Conservation (phyloP, 2,329 filamentous ascomycete genomes). For the Curvularia lunata region DNA sequence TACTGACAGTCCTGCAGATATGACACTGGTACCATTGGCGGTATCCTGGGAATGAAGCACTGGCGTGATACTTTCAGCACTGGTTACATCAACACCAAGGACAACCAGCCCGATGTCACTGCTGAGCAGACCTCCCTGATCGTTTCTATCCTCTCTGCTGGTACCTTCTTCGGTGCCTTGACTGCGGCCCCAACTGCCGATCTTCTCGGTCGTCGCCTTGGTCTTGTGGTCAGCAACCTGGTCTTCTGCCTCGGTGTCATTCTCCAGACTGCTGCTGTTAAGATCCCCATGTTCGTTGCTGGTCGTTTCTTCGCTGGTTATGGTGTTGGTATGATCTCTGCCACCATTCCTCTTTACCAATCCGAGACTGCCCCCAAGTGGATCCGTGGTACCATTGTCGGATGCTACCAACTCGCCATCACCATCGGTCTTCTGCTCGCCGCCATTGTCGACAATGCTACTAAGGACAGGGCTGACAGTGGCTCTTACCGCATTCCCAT, state of each 20-base stretch:
- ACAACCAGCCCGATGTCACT: slow-evolving; percentile 41
- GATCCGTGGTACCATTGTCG: slow-evolving; percentile 74
- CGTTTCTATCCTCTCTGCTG: slow-evolving; percentile 82
- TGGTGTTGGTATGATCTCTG: slow-evolving; percentile 51
- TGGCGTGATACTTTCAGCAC: slow-evolving; percentile 69
- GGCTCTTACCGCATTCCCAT: slow-evolving; percentile 78
- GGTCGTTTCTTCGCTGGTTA: slow-evolving; percentile 53
- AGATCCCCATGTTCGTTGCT: slow-evolving; percentile 48
- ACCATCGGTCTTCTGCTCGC: slow-evolving; percentile 74
- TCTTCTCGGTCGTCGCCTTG: slow-evolving; percentile 70
- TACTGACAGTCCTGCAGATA: slow-evolving; percentile 35
- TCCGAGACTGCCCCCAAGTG: slow-evolving; percentile 75
- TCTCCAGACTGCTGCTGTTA: slow-evolving; percentile 47
- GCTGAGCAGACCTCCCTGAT: slow-evolving; percentile 70
- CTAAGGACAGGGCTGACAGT: slow-evolving; percentile 61
- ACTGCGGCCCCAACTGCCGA: slow-evolving; percentile 72
- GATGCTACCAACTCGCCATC: slow-evolving; percentile 72
- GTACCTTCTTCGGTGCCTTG: slow-evolving; percentile 77
- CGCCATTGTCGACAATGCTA: slow-evolving; percentile 70
- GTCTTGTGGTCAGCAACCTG: slow-evolving; percentile 51
- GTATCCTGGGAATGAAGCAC: slow-evolving; percentile 73
- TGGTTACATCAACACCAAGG: slow-evolving; percentile 49
- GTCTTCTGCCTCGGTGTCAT: slow-evolving; percentile 51
- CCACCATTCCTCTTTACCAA: slow-evolving; percentile 69
- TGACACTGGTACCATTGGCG: slow-evolving; percentile 53